These are phyloP conservation scores for Tulasnella sp. DNA, from an alignment of 768 basidiomycete species.

Conservation along the genomic window DNA sequence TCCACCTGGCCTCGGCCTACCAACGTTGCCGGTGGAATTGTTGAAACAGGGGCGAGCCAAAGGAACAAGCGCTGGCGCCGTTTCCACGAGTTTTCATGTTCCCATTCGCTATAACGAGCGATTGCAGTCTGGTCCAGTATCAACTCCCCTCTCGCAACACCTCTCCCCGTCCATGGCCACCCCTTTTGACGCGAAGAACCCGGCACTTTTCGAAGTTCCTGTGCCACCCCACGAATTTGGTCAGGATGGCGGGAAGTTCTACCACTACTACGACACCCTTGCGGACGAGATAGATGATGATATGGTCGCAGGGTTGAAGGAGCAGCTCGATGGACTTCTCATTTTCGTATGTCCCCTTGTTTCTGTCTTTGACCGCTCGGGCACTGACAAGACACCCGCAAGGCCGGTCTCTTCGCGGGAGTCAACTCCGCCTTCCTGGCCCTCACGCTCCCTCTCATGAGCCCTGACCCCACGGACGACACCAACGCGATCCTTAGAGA, in stretches of 20 bases:
- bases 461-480: background rate
- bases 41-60: no score
- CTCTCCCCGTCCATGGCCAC: background rate
- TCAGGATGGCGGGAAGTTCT: background rate
- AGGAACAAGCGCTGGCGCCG: no score
- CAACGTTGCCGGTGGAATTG: no score
- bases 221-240: background rate
- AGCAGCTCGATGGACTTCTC: background rate
- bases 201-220: background rate
- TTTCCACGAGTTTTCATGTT: no score
- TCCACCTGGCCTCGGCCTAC: no score
- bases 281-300: background rate
- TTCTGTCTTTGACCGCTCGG: background rate
- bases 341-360: background rate
- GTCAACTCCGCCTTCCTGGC: background rate
- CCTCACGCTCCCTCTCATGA: background rate
- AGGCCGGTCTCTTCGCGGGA: constrained; percentile 2
- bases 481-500: background rate
- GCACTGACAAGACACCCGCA: background rate
- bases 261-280: background rate
- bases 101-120: no score
- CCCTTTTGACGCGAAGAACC: background rate
- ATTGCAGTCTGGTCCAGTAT: no score
- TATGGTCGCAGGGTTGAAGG: background rate
- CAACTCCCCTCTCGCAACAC: background rate